phyloP scores from a whole-genome alignment of 768 basidiomycete genomes.

The Pleurotus tuber-regium region DNA sequence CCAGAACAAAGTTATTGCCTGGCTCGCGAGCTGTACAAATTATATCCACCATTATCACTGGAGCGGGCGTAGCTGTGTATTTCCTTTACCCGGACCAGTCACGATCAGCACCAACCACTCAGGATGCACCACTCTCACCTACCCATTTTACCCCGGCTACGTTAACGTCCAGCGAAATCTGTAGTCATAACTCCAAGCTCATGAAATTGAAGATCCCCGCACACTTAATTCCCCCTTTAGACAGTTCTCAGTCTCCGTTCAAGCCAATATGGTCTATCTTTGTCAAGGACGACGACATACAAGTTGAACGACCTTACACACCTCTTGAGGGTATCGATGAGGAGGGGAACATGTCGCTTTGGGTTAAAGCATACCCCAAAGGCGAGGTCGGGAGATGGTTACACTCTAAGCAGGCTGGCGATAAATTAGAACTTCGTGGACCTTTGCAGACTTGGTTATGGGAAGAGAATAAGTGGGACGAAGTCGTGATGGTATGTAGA shows the following conservation, averaged over 20 bases:
- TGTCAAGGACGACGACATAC: conserved; percentile 85
- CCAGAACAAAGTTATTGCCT: conserved; percentile 7
- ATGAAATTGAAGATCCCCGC: conserved; percentile 59
- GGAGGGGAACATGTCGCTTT: conserved; percentile 67
- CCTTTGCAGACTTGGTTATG: conserved; percentile 70
- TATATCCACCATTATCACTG: conserved; percentile 34
- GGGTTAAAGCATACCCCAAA: conserved; percentile 76
- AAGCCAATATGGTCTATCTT: conserved; percentile 71
- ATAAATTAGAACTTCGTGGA: conserved; percentile 72
- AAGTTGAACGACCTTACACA: conserved; percentile 85
- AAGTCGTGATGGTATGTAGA: conserved; percentile 69
- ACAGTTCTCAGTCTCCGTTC: conserved; percentile 19
- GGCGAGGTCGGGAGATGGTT: conserved; percentile 87
- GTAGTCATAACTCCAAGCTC: conserved; percentile 60
- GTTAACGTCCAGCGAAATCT: conserved; percentile 49
- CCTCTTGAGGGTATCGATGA: conserved; percentile 71
- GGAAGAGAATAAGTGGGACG: conserved; percentile 61
- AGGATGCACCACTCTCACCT: conserved; percentile 38
- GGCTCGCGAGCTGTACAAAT: conserved; percentile 13
- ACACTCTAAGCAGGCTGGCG: conserved; percentile 64
- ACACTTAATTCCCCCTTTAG: conserved; percentile 29
- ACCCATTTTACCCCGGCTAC: conserved; percentile 60
- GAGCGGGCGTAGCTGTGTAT: conserved; percentile 43
- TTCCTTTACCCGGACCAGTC: conserved; percentile 51
- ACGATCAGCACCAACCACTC: conserved; percentile 39